Evolutionary conservation across 139 green algal species (phyloP).

Genomic region (Volvox reticuliferus): DNA sequence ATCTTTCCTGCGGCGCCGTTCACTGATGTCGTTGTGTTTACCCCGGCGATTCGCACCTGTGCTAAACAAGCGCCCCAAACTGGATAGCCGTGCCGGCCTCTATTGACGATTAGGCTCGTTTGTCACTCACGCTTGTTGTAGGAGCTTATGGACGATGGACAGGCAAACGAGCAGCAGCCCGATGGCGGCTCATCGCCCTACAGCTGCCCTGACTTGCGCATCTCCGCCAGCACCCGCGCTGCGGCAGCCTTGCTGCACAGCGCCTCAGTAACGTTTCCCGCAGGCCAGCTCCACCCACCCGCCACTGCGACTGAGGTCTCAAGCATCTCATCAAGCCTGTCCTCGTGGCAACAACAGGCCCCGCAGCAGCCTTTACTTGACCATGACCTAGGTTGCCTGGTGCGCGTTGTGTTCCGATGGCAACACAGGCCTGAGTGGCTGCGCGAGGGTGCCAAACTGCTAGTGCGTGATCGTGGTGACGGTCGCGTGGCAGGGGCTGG

Average conservation of each 20-base stretch:
- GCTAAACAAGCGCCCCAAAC: background rate
- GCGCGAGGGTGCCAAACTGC: conserved; percentile 69
- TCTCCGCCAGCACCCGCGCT: conserved; percentile 53
- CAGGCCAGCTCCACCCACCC: background rate
- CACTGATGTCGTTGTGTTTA: too few species aligned
- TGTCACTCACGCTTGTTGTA: background rate
- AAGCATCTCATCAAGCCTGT: background rate
- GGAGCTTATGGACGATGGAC: background rate
- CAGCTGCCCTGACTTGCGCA: background rate
- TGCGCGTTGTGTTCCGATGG: conserved; percentile 70
- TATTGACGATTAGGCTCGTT: too few species aligned
- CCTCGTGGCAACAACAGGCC: background rate
- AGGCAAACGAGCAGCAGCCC: background rate
- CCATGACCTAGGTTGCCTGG: conserved; percentile 48
- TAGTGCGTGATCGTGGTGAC: conserved; percentile 73
- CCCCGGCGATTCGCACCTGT: too few species aligned
- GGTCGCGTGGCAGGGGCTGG: conserved; percentile 69
- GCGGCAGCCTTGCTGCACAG: conserved; percentile 58
- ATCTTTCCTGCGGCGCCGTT: too few species aligned
- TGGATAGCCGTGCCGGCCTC: background rate
- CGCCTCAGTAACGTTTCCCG: background rate
- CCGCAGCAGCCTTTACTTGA: background rate
- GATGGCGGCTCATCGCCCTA: background rate
- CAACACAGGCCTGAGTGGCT: conserved; percentile 83
- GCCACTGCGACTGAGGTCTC: background rate